Percentiles rank a stretch among this genome's conserved stretches.
These are phyloP conservation scores for Coemansia sp. DNA, from an alignment of 192 early-diverging fungal genomes.

Conservation along the genomic window DNA sequence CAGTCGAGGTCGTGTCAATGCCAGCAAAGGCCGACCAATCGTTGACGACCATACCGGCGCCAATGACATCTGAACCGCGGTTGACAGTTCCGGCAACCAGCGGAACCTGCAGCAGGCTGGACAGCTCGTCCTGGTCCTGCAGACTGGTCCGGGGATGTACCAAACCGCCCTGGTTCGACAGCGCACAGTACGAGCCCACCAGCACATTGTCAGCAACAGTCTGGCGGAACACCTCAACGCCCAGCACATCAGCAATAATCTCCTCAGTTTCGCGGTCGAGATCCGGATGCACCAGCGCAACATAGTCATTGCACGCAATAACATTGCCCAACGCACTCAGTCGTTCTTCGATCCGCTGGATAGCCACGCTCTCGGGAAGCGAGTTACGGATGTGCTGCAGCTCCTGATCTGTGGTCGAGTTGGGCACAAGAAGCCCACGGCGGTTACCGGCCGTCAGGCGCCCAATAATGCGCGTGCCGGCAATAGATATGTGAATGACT, in stretches of 20 bases:
- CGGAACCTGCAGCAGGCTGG: constrained; percentile 94
- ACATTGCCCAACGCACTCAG: constrained; percentile 98
- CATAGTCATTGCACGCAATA: constrained; percentile 99
- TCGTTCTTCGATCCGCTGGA: constrained; percentile 98
- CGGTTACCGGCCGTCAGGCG: constrained; percentile 92
- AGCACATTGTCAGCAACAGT: constrained; percentile 97
- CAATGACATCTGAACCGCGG: constrained; percentile 97
- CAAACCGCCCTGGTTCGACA: constrained; percentile 97
- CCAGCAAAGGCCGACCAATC: constrained; percentile 98
- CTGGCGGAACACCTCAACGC: constrained; percentile 98
- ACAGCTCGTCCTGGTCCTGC: constrained; percentile 98
- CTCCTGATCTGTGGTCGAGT: constrained; percentile 96
- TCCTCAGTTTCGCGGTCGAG: constrained; percentile 98
- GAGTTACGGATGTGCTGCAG: constrained; percentile 97
- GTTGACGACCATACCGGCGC: constrained; percentile 96
- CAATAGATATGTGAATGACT: constrained; percentile 95
- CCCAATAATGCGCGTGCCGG: constrained; percentile 94
- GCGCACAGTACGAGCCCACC: constrained; percentile 90
- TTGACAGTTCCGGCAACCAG: constrained; percentile 98
- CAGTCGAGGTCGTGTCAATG: constrained; percentile 93
- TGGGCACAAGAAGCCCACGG: constrained; percentile 91
- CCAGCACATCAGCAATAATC: constrained; percentile 97
- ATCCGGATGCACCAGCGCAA: constrained; percentile 97
- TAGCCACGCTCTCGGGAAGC: constrained; percentile 85
- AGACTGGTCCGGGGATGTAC: constrained; percentile 94